Evolutionary conservation across 2,329 filamentous ascomycete species (phyloP), one percentile per base, ranked within the genome.

Genomic region (Microthyrium microscopicum): DNA sequence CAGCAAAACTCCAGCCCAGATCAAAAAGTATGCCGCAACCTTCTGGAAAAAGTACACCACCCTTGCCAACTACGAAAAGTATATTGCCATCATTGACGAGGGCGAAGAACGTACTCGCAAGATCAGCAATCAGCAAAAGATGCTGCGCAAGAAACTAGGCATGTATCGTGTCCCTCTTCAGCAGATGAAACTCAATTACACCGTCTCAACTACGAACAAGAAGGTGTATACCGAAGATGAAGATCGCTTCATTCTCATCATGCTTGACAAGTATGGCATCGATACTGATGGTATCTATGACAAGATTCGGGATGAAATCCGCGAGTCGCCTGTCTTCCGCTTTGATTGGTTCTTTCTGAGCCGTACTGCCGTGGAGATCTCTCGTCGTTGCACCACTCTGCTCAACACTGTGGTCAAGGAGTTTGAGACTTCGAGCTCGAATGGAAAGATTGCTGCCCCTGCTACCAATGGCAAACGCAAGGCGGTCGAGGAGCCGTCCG

Each of bases 301-400:
- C 46, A 77, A 75, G 53, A 93, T 98, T 50, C 77, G 89, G n/a
- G 87, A 95, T 42, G 89, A 95, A 52, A 93, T 98, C 43, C 78
- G 85, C 21, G 84, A 94, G 43, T 87, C 78, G 36, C 85, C 89
- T 7, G 64, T 98, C 3, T 98, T 98, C 68, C 75, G 89, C 25
- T 98, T 98, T 48, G 89, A 98, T 53, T 98, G 91, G 91, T 98
- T 98, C 62, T 94, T 98, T 65, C 68, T 98, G 26, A 92, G 82
- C 53, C 73, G 89, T 29, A 98, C 87, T 4, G 83, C 89, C 0
- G 76, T 85, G 31, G 89, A 98, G 57, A 78, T 98, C 45, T 79
- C 83, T 40, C 76, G 89, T 46, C 73, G 91, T 33, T 95, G 89
- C 60, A 91, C 81, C 20, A 98, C 91, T 1, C 68, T 98, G 33